Base-by-base conservation (phyloP, 768 basidiomycete species). In the Mycena kentingensis region DNA sequence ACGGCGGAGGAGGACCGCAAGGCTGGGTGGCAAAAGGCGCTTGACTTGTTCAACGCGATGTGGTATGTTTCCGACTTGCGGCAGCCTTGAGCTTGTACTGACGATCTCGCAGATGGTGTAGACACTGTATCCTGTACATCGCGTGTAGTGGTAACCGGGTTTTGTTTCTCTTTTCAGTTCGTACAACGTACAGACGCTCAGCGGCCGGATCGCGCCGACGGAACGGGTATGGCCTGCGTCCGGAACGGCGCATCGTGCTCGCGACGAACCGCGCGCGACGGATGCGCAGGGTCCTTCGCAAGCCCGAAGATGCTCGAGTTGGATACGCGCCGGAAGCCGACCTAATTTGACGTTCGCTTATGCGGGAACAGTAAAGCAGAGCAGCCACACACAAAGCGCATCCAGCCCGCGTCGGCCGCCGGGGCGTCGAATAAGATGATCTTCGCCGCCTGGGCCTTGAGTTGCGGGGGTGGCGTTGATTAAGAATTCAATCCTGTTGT, bases 1-100 rank as follows among this genome's bases (percentile, higher is more conserved):
- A 63, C 61, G 13, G 60, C 61, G 4, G 61, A 59, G n/a, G 43
- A 51, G 4, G 50, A 55, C 22, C 50, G 61, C 19, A 46, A 54
- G 48, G 37, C 46, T n/a, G 25, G 54, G 15, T 63, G 54, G 39
- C n/a, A 55, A 34, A 48, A 52, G 51, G 60, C 63, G 1, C 37
- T 65, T 49, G 37, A 49, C 2, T 54, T 57, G 12, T 36, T 62
- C 19, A 7, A 28, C 38, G 47, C 24, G 41, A 32, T 4, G 31
- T 32, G n/a, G 39, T 41, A 15, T 21, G 35, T 45, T n/a, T n/a
- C n/a, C 6, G 26, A 48, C 5, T 26, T n/a, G n/a, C 50, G 38
- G 1, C 18, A 10, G 11, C 6, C 36, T 19, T 37, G 36, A 19
- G 11, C 19, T 18, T 18, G 18, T 11, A 18, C 36, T 37, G 7